Evolutionary conservation across 768 basidiomycete species (phyloP).

Genomic region (Tulasnella sp.): DNA sequence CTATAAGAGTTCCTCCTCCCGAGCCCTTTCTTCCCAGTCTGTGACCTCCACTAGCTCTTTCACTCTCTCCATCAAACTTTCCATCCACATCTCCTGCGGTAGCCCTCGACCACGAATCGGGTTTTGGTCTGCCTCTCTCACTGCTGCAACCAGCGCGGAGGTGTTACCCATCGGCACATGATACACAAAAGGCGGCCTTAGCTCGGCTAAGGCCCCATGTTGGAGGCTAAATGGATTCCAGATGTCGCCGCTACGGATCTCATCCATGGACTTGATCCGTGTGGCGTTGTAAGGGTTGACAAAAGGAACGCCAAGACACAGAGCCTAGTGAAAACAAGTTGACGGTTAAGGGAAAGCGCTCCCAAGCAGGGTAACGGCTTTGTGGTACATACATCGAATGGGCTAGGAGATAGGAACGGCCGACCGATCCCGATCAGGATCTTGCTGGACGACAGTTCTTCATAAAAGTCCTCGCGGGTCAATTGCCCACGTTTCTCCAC

Average conservation of each 20-base stretch:
- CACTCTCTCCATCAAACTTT: constrained; percentile 4
- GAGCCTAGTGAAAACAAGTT: constrained; percentile 1
- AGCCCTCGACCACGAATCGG: constrained; percentile 15
- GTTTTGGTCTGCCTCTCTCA: constrained; percentile 16
- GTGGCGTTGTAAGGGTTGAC: constrained; percentile 23
- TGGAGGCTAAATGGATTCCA: constrained; percentile 13
- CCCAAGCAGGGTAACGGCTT: no score
- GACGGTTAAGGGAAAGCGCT: background rate
- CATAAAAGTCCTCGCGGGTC: background rate
- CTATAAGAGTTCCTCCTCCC: background rate
- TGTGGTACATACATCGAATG: constrained; percentile 15
- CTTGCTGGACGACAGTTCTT: background rate
- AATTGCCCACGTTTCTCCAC: background rate
- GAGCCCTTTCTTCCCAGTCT: constrained; percentile 1
- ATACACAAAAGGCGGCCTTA: constrained; percentile 23
- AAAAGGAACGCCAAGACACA: constrained; percentile 23
- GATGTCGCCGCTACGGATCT: background rate
- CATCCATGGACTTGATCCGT: background rate
- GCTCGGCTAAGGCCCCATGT: constrained; percentile 21
- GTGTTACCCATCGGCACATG: constrained; percentile 20
- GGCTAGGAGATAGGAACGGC: constrained; percentile 17
- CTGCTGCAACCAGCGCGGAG: constrained; percentile 15
- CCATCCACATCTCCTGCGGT: background rate
- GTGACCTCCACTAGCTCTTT: constrained; percentile 1
- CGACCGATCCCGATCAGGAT: constrained; percentile 16